These are phyloP conservation scores for Paralagenidium karlingii DNA, from an alignment of 352 stramenopile species.

Conservation along the genomic window DNA sequence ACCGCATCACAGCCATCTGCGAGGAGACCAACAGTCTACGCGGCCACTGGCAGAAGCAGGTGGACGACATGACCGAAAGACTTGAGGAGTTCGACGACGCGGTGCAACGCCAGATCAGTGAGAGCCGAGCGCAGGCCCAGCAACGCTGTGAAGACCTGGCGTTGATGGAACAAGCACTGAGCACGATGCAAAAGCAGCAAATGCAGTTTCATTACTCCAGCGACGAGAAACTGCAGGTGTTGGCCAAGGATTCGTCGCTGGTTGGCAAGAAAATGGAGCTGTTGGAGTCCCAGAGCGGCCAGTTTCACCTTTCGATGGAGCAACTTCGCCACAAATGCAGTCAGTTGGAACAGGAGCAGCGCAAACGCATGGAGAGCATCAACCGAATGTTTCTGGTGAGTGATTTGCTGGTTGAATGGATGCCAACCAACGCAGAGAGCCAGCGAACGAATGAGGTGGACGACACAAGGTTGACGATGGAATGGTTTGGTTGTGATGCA, in stretches of 20 bases:
- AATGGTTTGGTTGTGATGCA: constrained; percentile 5
- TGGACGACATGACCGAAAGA: constrained; percentile 43
- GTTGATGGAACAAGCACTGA: constrained; percentile 61
- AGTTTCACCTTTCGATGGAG: constrained; percentile 22
- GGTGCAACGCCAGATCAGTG: constrained; percentile 23
- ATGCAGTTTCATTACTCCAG: constrained; percentile 28
- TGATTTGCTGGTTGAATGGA: neutral
- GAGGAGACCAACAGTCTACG: constrained; percentile 56
- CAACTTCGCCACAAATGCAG: constrained; percentile 32
- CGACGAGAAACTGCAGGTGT: constrained; percentile 33
- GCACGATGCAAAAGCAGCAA: constrained; percentile 54
- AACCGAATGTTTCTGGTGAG: constrained; percentile 62
- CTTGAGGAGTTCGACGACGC: constrained; percentile 36
- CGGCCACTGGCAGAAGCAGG: constrained; percentile 55
- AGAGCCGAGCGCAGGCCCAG: constrained; percentile 26
- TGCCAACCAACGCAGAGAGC: constrained; percentile 1
- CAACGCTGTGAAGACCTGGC: constrained; percentile 56
- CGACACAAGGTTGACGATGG: neutral
- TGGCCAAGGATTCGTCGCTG: constrained; percentile 20
- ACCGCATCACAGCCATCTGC: constrained; percentile 35
- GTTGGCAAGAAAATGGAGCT: constrained; percentile 44
- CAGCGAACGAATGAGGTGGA: neutral
- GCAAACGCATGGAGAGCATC: constrained; percentile 60
- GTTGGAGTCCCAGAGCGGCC: constrained; percentile 24
- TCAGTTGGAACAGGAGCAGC: constrained; percentile 53